Conservation (phyloP, 352 stramenopile species). For the Phytophthora multivora region DNA sequence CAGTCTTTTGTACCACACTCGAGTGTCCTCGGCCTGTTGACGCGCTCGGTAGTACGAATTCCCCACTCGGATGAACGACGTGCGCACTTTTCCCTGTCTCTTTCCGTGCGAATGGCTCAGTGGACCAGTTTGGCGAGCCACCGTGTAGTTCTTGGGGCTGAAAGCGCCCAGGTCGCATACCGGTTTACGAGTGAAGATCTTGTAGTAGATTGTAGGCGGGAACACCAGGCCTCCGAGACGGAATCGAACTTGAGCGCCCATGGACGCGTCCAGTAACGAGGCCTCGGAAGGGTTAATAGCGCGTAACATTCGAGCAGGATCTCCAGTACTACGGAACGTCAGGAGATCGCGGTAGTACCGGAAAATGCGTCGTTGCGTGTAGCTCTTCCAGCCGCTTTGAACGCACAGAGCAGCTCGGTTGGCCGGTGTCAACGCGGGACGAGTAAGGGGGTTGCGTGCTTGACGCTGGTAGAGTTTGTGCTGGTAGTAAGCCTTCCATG, state of each 20-base stretch:
- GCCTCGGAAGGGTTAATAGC: constrained; percentile 88
- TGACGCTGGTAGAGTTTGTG: constrained; percentile 37
- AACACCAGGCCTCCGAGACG: constrained; percentile 87
- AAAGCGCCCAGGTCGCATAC: constrained; percentile 91
- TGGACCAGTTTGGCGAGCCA: constrained; percentile 42
- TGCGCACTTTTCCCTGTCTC: constrained; percentile 10
- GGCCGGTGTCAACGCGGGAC: constrained; percentile 32
- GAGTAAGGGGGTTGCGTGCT: constrained; percentile 3
- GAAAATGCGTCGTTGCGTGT: constrained; percentile 79
- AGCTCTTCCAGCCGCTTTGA: constrained; percentile 74
- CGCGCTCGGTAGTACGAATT: constrained; percentile 69
- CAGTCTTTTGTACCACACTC: constrained; percentile 84
- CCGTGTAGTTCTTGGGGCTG: constrained; percentile 89
- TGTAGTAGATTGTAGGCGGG: constrained; percentile 95
- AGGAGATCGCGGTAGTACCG: constrained; percentile 83
- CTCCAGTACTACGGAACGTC: constrained; percentile 74
- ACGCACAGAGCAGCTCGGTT: constrained; percentile 52
- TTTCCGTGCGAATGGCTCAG: constrained; percentile 29
- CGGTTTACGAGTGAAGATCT: constrained; percentile 88
- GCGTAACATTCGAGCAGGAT: constrained; percentile 80
- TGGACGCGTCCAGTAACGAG: constrained; percentile 77
- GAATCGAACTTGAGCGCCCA: constrained; percentile 85
- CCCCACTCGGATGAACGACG: constrained; percentile 73
- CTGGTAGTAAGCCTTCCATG: constrained; percentile 64
- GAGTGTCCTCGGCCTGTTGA: constrained; percentile 55